Conservation (phyloP, 2,329 filamentous ascomycete genomes). For the Exophiala sideris region DNA sequence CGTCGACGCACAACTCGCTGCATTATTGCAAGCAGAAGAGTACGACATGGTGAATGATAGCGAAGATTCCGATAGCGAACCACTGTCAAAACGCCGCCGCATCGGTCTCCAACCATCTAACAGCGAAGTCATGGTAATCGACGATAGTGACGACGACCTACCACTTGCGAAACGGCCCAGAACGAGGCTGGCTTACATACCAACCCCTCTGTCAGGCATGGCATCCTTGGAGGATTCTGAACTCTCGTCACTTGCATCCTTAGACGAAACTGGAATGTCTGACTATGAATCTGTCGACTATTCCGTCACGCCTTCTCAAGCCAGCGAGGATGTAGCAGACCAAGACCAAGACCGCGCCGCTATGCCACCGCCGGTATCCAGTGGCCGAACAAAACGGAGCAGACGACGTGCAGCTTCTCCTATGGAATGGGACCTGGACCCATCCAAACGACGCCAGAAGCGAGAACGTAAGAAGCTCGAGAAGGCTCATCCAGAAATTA, state of each 20-base stretch:
- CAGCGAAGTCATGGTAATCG: slow-evolving; percentile 3
- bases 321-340: slow-evolving; percentile 3
- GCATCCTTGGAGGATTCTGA: slow-evolving; percentile 14
- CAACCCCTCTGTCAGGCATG: not conserved
- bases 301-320: not conserved
- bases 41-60: slow-evolving; percentile 34
- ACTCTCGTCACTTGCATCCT: slow-evolving; percentile 5
- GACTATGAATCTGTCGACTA: slow-evolving; percentile 3
- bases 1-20: slow-evolving; percentile 53
- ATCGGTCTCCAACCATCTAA: not conserved
- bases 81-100: slow-evolving; percentile 15
- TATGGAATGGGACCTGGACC: slow-evolving; percentile 14
- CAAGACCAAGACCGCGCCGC: not conserved
- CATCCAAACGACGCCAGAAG: slow-evolving; percentile 29
- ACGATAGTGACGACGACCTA: slow-evolving; percentile 22
- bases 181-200: slow-evolving; percentile 1
- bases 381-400: not conserved
- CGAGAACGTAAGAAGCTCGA: slow-evolving; percentile 68
- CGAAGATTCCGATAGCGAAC: slow-evolving; percentile 18
- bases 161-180: slow-evolving; percentile 12
- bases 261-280: slow-evolving; percentile 13
- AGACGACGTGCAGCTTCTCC: not conserved
- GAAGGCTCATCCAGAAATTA: slow-evolving; percentile 70
- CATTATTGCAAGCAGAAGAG: slow-evolving; percentile 56
- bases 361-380: not conserved